phyloP scores from a whole-genome alignment of 106 monocot species.

The Dendrobium chrysotoxum region DNA sequence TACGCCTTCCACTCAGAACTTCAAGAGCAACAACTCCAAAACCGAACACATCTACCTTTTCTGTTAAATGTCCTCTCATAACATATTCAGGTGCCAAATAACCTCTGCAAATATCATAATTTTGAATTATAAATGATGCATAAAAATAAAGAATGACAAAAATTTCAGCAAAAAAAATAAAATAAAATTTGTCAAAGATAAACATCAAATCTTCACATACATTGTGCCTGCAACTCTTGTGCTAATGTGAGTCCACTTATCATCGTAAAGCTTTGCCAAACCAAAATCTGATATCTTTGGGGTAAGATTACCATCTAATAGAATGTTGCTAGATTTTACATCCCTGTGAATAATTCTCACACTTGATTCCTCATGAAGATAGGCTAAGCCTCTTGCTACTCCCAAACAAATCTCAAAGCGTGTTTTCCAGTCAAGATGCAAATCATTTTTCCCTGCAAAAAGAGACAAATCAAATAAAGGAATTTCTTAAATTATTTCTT shows the following conservation, averaged over 20 bases:
- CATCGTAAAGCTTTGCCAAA: slow-evolving; percentile 77
- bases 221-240: no score
- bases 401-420: slow-evolving; percentile 78
- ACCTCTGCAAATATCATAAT: neutral
- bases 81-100: no score
- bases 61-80: no score
- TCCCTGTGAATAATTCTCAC: slow-evolving; percentile 70
- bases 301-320: slow-evolving; percentile 57
- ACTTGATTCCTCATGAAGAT: slow-evolving; percentile 13
- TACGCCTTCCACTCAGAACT: no score
- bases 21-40: no score
- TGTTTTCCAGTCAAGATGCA: slow-evolving; percentile 54
- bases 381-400: slow-evolving; percentile 57
- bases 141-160: no score
- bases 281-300: slow-evolving; percentile 84
- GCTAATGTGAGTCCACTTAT: no score
- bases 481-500: neutral
- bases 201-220: no score
- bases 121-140: no score
- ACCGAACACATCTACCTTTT: no score
- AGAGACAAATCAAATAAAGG: neutral
- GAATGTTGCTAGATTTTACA: slow-evolving; percentile 71
- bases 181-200: no score
- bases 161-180: no score
- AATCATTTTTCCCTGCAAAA: slow-evolving; percentile 32